Percentiles rank a stretch among this genome's conserved stretches.
Evolutionary conservation across 345 rosid species (phyloP).

Genomic region (Gossypium thurberi): DNA sequence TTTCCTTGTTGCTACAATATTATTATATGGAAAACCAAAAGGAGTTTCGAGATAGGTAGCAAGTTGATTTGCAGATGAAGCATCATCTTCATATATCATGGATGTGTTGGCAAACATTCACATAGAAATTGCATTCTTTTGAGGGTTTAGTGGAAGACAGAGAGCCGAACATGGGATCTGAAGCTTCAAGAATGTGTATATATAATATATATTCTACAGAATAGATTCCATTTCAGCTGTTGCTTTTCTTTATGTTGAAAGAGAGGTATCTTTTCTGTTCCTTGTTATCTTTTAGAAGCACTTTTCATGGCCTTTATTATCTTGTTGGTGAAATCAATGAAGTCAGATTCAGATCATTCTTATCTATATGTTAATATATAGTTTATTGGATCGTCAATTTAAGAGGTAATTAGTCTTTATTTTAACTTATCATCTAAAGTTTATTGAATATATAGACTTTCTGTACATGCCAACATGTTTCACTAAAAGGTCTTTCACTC

Average conservation of each 20-base stretch:
- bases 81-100: neutral
- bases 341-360: neutral
- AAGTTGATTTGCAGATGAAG: neutral
- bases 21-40: neutral
- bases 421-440: neutral
- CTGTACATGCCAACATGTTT: neutral
- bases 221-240: constrained; percentile 8
- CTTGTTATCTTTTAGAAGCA: neutral
- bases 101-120: neutral
- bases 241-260: constrained; percentile 1
- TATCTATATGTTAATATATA: neutral
- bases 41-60: neutral
- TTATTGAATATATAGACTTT: neutral
- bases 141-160: constrained; percentile 8
- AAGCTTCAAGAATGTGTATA: neutral
- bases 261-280: constrained; percentile 1
- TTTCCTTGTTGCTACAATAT: neutral
- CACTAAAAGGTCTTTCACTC: neutral
- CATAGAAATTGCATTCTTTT: neutral
- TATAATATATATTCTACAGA: neutral
- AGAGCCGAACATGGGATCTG: neutral
- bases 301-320: constrained; percentile 1
- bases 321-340: neutral
- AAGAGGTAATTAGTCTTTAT: neutral
- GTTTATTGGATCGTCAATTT: neutral